A percentile compares a stretch with the other conserved stretches of the same genome.
Conservation (phyloP, 257 asterid species). For the Solanum chilense region DNA sequence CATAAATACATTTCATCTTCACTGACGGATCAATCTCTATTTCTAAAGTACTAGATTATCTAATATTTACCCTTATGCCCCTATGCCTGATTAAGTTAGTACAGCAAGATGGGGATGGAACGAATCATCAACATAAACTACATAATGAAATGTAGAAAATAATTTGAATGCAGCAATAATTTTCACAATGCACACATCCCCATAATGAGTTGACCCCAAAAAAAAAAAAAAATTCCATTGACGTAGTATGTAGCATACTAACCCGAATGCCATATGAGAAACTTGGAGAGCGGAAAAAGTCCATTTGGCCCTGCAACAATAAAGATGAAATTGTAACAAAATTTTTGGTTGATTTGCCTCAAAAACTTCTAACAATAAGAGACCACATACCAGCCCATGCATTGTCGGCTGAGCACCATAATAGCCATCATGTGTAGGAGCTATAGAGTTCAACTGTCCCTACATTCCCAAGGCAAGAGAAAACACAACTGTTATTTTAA, state of each 20-base stretch:
- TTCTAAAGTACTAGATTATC: neutral
- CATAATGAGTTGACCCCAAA: neutral
- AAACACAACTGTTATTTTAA: neutral
- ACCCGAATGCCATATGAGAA: constrained; percentile 80
- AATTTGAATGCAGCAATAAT: neutral
- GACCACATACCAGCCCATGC: constrained; percentile 64
- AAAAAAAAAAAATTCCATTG: neutral
- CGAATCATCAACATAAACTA: neutral
- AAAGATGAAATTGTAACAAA: constrained; percentile 1
- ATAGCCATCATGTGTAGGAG: constrained; percentile 77
- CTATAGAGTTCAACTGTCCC: constrained; percentile 92
- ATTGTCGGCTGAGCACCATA: constrained; percentile 64
- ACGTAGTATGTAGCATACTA: constrained; percentile 19
- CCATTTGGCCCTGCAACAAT: constrained; percentile 83
- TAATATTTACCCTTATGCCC: neutral
- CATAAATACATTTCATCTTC: neutral
- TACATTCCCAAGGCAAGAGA: constrained; percentile 18
- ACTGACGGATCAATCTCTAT: neutral
- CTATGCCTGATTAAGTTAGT: neutral
- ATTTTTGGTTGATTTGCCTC: neutral
- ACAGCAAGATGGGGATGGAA: neutral
- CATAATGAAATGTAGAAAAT: neutral
- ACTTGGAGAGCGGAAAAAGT: constrained; percentile 68
- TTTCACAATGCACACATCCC: neutral
- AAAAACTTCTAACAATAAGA: neutral